A percentile compares a stretch with the other conserved stretches of the same genome.
phyloP scores from a whole-genome alignment of 2,329 filamentous ascomycete genomes.

The Xylaria sp. region DNA sequence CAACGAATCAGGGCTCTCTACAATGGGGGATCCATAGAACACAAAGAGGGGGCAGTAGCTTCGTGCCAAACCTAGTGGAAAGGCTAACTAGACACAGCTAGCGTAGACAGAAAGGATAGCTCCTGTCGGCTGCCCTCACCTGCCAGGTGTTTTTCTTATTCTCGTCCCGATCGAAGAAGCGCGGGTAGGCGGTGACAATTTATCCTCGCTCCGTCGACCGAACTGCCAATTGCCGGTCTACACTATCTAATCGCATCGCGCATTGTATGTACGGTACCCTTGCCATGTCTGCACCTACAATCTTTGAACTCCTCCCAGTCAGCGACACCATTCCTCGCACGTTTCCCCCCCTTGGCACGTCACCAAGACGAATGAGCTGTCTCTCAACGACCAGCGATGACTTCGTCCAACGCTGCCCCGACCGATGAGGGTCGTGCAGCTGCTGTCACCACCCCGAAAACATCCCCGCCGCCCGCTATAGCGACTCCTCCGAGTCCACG shows the following conservation, averaged over 20 bases:
- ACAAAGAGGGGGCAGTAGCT: constrained; percentile 6
- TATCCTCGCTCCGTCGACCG: constrained; percentile 41
- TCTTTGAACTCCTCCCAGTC: constrained; percentile 29
- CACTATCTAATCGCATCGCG: constrained; percentile 39
- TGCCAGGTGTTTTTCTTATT: constrained; percentile 38
- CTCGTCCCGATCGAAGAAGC: constrained; percentile 25
- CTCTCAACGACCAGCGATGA: constrained; percentile 65
- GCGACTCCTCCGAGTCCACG: constrained; percentile 26
- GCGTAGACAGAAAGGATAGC: not conserved
- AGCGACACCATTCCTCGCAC: constrained; percentile 23
- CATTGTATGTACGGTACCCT: constrained; percentile 27
- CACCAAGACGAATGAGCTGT: constrained; percentile 68
- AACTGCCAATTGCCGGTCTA: constrained; percentile 39
- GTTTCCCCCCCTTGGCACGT: constrained; percentile 37
- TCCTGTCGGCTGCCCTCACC: constrained; percentile 30
- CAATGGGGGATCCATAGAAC: not conserved
- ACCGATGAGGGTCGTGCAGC: constrained; percentile 41
- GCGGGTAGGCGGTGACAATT: constrained; percentile 44
- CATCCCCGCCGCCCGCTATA: constrained; percentile 32
- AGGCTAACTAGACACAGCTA: constrained; percentile 25
- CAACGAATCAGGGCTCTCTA: constrained; percentile 23
- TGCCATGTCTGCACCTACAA: constrained; percentile 38
- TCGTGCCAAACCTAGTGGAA: not conserved
- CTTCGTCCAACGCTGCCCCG: constrained; percentile 65
- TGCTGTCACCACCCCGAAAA: constrained; percentile 6